A percentile compares a stretch with the other conserved stretches of the same genome.
phyloP scores from a whole-genome alignment of 139 green algal species.

The Coelastrella sp. region DNA sequence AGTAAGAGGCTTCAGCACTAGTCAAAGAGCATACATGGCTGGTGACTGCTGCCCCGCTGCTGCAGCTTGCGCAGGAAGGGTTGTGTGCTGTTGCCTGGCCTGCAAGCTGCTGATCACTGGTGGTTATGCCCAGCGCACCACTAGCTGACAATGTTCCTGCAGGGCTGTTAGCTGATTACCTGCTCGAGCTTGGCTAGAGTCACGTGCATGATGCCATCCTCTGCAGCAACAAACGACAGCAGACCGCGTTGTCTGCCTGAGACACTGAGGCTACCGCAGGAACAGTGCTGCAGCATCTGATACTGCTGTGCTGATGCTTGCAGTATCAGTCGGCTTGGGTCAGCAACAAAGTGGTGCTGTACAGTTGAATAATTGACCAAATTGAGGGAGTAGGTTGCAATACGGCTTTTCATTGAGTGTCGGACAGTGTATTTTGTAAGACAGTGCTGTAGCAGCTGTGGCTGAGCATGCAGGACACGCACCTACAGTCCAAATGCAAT shows the following conservation, averaged over 20 bases:
- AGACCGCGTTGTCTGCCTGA: conserved; percentile 57
- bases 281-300: background rate
- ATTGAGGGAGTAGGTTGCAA: background rate
- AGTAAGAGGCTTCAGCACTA: background rate
- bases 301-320: no score
- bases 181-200: conserved; percentile 82
- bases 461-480: background rate
- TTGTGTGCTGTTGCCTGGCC: background rate
- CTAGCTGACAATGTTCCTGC: background rate
- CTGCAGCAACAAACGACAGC: conserved; percentile 54
- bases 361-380: background rate
- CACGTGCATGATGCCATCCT: conserved; percentile 76
- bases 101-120: background rate
- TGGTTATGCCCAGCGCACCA: background rate
- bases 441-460: background rate
- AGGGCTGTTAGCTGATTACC: no score
- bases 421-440: no score
- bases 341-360: background rate
- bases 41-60: background rate
- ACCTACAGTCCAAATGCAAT: conserved; percentile 93
- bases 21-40: background rate
- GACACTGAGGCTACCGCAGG: background rate
- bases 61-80: no score
- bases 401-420: no score
- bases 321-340: background rate